Base-by-base conservation (phyloP, 2,329 filamentous ascomycete genomes). In the Fusarium sp. region DNA sequence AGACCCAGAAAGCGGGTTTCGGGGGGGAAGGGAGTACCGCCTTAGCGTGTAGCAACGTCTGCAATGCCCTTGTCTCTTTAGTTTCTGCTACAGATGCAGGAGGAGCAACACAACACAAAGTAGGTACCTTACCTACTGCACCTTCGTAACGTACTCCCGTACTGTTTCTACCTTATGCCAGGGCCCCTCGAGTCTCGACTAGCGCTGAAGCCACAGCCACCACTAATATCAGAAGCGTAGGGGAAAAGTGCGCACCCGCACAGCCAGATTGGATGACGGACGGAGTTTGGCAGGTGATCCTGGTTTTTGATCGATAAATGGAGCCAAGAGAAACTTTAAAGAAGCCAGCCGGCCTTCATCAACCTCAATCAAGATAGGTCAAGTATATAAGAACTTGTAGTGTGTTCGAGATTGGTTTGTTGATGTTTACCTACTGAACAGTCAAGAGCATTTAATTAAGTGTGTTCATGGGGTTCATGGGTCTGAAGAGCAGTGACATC, bases 1-100 rank as follows among this genome's bases (percentile, higher is more conserved):
- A 57, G 61, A 69, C 73, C 73, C 62, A 66, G 66, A 73, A 76
- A 64, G 69, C 73, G 72, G 73, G 70, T 70, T 74, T 64, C 46
- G 70, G 73, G 58, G 60, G 60, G 51, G 62, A n/a, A 45, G 56
- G 63, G 64, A 52, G 42, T 55, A 37, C 25, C 41, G 29, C 31
- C n/a, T 35, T 59, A 71, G 72, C 72, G 66, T 74, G 72, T 67
- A 61, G 56, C 72, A 69, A 60, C 56, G 62, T 59, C 56, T 69
- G 54, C 58, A 60, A 52, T 52, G 45, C 60, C 71, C 72, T 55
- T 63, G 66, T 63, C 68, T 66, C 7, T 35, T 39, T 39, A n/a
- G 49, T 54, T 49, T 44, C 23, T 35, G 39, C 29, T 46, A 31
- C 54, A 57, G 39, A 31, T 49, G 49, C 46, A 65, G 39, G 38